These are phyloP conservation scores for Aaosphaeria pasadenensis DNA, from an alignment of 2,329 filamentous ascomycete species.

Conservation along the genomic window DNA sequence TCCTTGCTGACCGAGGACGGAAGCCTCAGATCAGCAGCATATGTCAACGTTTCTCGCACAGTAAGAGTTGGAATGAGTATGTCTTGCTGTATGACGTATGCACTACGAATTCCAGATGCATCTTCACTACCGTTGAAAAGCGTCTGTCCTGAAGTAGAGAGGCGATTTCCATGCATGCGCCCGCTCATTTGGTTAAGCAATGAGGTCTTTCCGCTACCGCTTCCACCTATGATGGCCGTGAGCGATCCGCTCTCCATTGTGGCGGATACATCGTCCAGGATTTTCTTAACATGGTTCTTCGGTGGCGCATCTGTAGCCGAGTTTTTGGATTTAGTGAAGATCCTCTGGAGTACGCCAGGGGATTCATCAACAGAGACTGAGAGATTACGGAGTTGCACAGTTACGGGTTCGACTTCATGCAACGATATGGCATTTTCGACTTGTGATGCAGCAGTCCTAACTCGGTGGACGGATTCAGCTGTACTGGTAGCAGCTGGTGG, in stretches of 20 bases:
- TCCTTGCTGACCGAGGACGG: conserved; percentile 59
- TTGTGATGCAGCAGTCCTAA: conserved; percentile 10
- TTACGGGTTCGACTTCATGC: conserved; percentile 54
- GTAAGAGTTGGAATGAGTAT: conserved; percentile 70
- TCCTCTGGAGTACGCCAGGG: conserved; percentile 34
- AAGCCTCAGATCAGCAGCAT: conserved; percentile 69
- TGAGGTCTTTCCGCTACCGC: conserved; percentile 63
- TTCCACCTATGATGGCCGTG: conserved; percentile 73
- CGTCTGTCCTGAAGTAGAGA: conserved; percentile 50
- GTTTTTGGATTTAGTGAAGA: conserved; percentile 25
- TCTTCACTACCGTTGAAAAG: conserved; percentile 61
- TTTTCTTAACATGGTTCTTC: conserved; percentile 40
- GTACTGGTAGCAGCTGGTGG: conserved; percentile 3
- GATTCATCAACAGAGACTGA: conserved; percentile 58
- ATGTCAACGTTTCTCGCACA: conserved; percentile 70
- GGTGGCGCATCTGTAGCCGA: conserved; percentile 5
- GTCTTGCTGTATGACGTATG: conserved; percentile 76
- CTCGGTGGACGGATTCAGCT: conserved; percentile 8
- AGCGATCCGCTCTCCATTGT: conserved; percentile 64
- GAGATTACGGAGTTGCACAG: conserved; percentile 54
- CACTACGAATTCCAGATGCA: conserved; percentile 52
- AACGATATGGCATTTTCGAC: conserved; percentile 33
- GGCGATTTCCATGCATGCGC: conserved; percentile 58
- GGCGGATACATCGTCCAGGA: conserved; percentile 63
- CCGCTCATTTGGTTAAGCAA: conserved; percentile 67